A percentile compares a stretch with the other conserved stretches of the same genome.
phyloP scores from a whole-genome alignment of 1,284 basidiomycete genomes.

The Austroboletus rostrupii region DNA sequence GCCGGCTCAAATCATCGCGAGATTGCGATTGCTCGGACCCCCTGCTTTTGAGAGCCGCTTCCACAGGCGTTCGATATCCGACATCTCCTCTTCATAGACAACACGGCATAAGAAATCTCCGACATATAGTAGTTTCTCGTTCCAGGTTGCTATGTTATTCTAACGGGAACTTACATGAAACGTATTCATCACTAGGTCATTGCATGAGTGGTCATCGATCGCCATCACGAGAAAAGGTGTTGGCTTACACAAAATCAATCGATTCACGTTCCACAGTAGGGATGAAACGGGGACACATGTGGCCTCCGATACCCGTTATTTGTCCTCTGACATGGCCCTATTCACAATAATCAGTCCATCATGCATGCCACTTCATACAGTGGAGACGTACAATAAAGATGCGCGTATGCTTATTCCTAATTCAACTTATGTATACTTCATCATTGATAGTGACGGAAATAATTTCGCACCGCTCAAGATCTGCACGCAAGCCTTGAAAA shows the following conservation, averaged over 20 bases:
- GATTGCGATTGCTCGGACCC: conserved; percentile 27
- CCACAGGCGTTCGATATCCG: conserved; percentile 49
- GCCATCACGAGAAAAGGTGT: neutral
- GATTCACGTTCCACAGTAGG: conserved; percentile 97
- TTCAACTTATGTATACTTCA: conserved; percentile 12
- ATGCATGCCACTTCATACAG: neutral
- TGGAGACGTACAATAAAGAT: conserved; percentile 57
- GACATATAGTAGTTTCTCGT: conserved; percentile 77
- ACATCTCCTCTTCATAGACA: conserved; percentile 84
- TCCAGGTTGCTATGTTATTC: conserved; percentile 55
- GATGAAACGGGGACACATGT: conserved; percentile 90
- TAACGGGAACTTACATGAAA: neutral
- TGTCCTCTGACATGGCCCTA: conserved; percentile 85
- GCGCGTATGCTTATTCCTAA: conserved; percentile 59
- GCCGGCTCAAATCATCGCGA: conserved; percentile 44
- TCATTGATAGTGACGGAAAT: neutral
- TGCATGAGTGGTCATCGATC: neutral
- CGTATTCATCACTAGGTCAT: neutral
- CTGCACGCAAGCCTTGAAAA: conserved; percentile 81
- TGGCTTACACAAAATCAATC: conserved; percentile 62
- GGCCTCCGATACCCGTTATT: conserved; percentile 90
- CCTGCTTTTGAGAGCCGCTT: conserved; percentile 17
- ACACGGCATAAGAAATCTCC: conserved; percentile 79
- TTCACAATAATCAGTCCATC: neutral
- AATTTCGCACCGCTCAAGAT: conserved; percentile 65